Evolutionary conservation across 768 basidiomycete species (phyloP), one percentile per base, ranked within the genome.

Genomic region (Pleurotus djamor): DNA sequence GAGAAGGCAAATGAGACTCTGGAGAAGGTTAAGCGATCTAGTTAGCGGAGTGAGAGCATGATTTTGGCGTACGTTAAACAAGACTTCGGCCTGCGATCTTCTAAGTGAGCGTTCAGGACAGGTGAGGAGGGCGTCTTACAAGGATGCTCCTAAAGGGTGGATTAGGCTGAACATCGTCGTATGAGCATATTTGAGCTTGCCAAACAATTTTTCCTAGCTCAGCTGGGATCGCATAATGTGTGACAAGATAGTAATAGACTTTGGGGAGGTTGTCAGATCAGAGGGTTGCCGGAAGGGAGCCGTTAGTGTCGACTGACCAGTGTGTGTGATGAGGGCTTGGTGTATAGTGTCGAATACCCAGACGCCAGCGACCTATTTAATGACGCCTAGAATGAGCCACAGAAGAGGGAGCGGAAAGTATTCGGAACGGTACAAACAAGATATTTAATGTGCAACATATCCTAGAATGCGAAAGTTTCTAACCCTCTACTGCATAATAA

Each of bases 1-100:
- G n/a, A 85, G 67, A n/a, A 84, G 66, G 3, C 82, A 82, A 48
- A 82, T 81, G 50, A 84, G 74, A 4, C 79, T 82, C 83, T 84
- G 44, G n/a, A 8, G 47, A 41, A 10, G 32, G 17, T 9, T 10
- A 45, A 58, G 57, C 32, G 41, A 56, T 41, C n/a, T n/a, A n/a
- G 13, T 49, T 16, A 28, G 47, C 43, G 16, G 47, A 8, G 7
- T 8, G 17, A 17, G 17, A 28, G 64, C 75, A 60, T 62, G 36
- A 7, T 41, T 5, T 9, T n/a, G n/a, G 35, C 54, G 21, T 55
- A 82, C 84, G 63, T 83, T 84, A 67, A 84, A 84, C 37, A 84
- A 65, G 10, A 85, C 83, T 69, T 85, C 84, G 16, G 82, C 76
- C 83, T 84, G 57, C 17, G n/a, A 47, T 5, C 37, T 33, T 28